Conservation (phyloP, 1,284 basidiomycete genomes). For the Bondarzewia mesenterica region DNA sequence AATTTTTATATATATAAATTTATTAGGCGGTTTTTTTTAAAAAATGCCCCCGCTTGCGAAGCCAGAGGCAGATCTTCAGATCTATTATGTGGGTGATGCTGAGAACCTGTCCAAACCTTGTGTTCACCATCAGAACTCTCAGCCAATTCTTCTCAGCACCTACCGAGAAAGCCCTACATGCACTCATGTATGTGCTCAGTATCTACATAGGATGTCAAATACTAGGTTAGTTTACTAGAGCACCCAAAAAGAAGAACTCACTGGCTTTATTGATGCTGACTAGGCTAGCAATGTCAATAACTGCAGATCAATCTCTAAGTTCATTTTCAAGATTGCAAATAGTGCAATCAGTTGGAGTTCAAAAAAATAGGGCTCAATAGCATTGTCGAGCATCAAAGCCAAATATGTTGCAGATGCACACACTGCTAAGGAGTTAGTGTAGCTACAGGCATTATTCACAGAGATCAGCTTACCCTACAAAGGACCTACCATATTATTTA, state of each 20-base stretch:
- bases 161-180: conserved; percentile 28
- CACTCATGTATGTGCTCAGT: conserved; percentile 30
- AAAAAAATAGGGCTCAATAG: conserved; percentile 19
- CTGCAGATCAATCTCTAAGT: conserved; percentile 2
- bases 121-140: too few species aligned
- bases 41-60: too few species aligned
- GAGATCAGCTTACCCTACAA: conserved; percentile 6
- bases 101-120: background rate
- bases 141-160: conserved; percentile 14
- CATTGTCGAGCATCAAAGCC: conserved; percentile 23
- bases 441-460: conserved; percentile 12
- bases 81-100: too few species aligned
- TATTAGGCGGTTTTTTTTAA: too few species aligned
- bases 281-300: background rate
- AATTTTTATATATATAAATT: too few species aligned
- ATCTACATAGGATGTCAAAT: conserved; percentile 30
- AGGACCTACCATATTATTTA: background rate
- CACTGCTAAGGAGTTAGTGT: conserved; percentile 12
- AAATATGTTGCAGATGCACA: conserved; percentile 24
- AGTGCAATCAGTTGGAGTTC: conserved; percentile 22
- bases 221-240: conserved; percentile 2
- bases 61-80: too few species aligned
- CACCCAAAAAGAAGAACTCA: too few species aligned
- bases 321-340: conserved; percentile 5
- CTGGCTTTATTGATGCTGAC: background rate